Conservation (phyloP, 371 early-diverging fungal species). For the Nematocida sp. region DNA sequence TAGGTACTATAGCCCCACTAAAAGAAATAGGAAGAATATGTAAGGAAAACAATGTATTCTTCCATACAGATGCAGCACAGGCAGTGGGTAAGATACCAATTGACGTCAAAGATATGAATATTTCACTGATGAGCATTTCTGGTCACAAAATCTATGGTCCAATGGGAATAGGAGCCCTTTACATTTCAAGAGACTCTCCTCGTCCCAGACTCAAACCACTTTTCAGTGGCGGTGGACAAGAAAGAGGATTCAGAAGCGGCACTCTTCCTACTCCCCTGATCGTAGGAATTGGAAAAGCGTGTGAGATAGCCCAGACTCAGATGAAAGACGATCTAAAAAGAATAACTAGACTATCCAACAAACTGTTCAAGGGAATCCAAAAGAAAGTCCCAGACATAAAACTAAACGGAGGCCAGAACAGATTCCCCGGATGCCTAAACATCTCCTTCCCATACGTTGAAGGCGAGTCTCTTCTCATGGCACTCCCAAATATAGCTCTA, state of each 20-base stretch:
- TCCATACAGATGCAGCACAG: slow-evolving; percentile 95
- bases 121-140: slow-evolving; percentile 88
- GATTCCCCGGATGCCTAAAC: slow-evolving; percentile 76
- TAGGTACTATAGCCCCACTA: slow-evolving; percentile 92
- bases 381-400: slow-evolving; percentile 46
- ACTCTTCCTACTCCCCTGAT: slow-evolving; percentile 88
- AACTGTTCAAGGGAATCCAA: slow-evolving; percentile 40
- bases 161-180: slow-evolving; percentile 90
- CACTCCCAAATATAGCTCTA: slow-evolving; percentile 88
- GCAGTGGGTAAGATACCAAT: slow-evolving; percentile 91
- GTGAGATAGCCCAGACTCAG: slow-evolving; percentile 75
- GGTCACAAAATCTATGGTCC: slow-evolving; percentile 99
- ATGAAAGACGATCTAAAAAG: slow-evolving; percentile 69
- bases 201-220: slow-evolving; percentile 84
- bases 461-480: slow-evolving; percentile 96
- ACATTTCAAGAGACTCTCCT: slow-evolving; percentile 80
- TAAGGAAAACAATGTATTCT: slow-evolving; percentile 59
- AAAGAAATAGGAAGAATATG: slow-evolving; percentile 73
- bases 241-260: slow-evolving; percentile 90
- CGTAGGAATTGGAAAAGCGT: slow-evolving; percentile 92
- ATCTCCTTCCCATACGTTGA: slow-evolving; percentile 97
- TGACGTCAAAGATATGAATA: slow-evolving; percentile 85
- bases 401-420: slow-evolving; percentile 37
- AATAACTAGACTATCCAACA: slow-evolving; percentile 55
- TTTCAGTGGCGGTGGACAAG: slow-evolving; percentile 93